phyloP scores from a whole-genome alignment of 345 rosid genomes.

The Trapa incisa region DNA sequence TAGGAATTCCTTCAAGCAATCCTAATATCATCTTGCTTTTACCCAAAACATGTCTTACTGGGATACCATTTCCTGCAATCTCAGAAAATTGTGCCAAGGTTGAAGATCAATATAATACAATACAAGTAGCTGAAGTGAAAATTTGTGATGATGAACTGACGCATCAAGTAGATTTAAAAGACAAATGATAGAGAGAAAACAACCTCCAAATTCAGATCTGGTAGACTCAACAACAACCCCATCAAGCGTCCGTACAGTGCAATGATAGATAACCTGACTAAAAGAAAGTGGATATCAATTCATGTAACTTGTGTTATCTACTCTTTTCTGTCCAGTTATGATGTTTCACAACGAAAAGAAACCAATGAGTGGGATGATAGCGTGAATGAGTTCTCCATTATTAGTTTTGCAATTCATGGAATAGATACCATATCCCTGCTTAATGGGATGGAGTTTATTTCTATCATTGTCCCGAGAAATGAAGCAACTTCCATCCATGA shows the following conservation, averaged over 20 bases:
- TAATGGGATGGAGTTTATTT: not conserved
- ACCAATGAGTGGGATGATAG: not conserved
- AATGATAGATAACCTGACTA: slow-evolving; percentile 62
- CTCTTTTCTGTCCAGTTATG: not conserved
- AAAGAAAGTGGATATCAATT: slow-evolving; percentile 1
- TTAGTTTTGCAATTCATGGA: not conserved
- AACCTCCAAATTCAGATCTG: slow-evolving; percentile 71
- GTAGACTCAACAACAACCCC: slow-evolving; percentile 78
- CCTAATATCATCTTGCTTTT: slow-evolving; percentile 87
- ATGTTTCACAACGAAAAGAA: not conserved
- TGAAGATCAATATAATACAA: not conserved
- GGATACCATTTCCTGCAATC: slow-evolving; percentile 62
- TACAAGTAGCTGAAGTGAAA: not conserved
- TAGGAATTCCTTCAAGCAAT: slow-evolving; percentile 77
- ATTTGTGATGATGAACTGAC: not conserved
- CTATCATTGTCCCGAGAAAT: not conserved
- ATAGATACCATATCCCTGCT: not conserved
- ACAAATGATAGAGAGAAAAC: slow-evolving; percentile 3
- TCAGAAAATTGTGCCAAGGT: not conserved
- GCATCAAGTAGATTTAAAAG: not conserved
- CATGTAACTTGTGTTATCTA: not conserved
- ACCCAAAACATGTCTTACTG: slow-evolving; percentile 64
- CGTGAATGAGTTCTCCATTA: not conserved
- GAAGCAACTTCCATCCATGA: not conserved
- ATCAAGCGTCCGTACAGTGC: slow-evolving; percentile 72